Evolutionary conservation across 768 basidiomycete genomes (phyloP).

Genomic region (Strobilomyces echinocephalus): DNA sequence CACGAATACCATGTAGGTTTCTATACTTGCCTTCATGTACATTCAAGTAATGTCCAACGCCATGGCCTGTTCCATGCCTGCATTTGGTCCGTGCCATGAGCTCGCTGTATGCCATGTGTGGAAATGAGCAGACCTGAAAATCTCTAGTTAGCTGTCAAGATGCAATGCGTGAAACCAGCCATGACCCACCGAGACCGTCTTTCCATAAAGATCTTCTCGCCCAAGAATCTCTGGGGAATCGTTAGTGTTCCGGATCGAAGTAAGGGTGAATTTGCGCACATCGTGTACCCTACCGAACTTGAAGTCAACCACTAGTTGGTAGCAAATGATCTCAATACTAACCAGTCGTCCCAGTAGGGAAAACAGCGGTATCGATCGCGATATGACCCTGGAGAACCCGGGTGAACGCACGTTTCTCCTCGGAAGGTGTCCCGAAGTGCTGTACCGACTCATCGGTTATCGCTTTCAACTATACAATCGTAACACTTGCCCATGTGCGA

Average conservation of each 20-base stretch:
- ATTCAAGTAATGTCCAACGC: constrained; percentile 91
- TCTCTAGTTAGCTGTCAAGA: background rate
- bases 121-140: constrained; percentile 36
- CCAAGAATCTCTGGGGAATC: constrained; percentile 60
- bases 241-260: background rate
- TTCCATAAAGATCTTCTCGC: constrained; percentile 78
- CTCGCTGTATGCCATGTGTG: background rate
- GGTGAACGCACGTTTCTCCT: constrained; percentile 83
- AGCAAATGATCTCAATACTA: constrained; percentile 10
- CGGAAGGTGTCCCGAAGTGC: constrained; percentile 86
- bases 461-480: background rate
- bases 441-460: constrained; percentile 24
- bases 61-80: constrained; percentile 94
- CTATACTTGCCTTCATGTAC: constrained; percentile 68
- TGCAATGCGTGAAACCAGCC: background rate
- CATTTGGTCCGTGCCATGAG: constrained; percentile 4
- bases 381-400: constrained; percentile 90
- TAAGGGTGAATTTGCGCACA: constrained; percentile 36
- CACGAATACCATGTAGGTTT: background rate
- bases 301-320: background rate
- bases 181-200: constrained; percentile 71
- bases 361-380: constrained; percentile 77
- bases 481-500: constrained; percentile 65
- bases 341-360: constrained; percentile 80
- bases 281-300: constrained; percentile 42